Percentiles rank a stretch among this genome's conserved stretches.
Conservation (phyloP, 2,329 filamentous ascomycete species). For the Beauveria brongniartii region DNA sequence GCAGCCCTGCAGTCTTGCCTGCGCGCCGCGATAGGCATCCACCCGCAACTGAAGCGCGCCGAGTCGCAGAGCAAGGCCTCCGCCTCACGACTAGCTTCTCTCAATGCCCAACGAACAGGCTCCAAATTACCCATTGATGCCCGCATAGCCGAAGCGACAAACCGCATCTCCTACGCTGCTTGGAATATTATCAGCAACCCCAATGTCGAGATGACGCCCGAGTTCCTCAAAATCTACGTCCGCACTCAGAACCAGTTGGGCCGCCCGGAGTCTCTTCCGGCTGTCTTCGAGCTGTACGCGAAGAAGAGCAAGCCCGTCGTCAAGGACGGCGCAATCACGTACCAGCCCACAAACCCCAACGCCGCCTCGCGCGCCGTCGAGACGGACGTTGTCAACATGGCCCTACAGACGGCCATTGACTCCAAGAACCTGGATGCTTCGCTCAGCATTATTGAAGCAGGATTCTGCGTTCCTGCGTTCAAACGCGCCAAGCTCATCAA, state of each 20-base stretch:
- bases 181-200: slow-evolving; percentile 65
- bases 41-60: slow-evolving; percentile 31
- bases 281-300: slow-evolving; percentile 74
- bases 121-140: slow-evolving; percentile 23
- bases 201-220: slow-evolving; percentile 70
- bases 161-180: slow-evolving; percentile 50
- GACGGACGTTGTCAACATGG: slow-evolving; percentile 58
- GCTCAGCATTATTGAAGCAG: slow-evolving; percentile 64
- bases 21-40: slow-evolving; percentile 35
- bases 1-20: slow-evolving; percentile 38
- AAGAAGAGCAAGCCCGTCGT: slow-evolving; percentile 66
- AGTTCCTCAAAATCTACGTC: slow-evolving; percentile 67
- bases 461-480: slow-evolving; percentile 60
- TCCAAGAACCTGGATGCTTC: slow-evolving; percentile 71
- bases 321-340: slow-evolving; percentile 50
- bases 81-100: slow-evolving; percentile 45
- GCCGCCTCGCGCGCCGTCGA: slow-evolving; percentile 65
- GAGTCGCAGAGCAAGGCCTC: slow-evolving; percentile 36
- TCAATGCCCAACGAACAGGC: slow-evolving; percentile 29
- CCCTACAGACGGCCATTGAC: slow-evolving; percentile 72
- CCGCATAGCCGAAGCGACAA: slow-evolving; percentile 35
- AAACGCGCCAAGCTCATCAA: slow-evolving; percentile 59
- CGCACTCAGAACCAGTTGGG: slow-evolving; percentile 65
- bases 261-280: slow-evolving; percentile 67
- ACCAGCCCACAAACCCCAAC: slow-evolving; percentile 57